These are phyloP conservation scores for Tuber melanosporum DNA, from an alignment of 495 filamentous ascomycete species.

Conservation along the genomic window DNA sequence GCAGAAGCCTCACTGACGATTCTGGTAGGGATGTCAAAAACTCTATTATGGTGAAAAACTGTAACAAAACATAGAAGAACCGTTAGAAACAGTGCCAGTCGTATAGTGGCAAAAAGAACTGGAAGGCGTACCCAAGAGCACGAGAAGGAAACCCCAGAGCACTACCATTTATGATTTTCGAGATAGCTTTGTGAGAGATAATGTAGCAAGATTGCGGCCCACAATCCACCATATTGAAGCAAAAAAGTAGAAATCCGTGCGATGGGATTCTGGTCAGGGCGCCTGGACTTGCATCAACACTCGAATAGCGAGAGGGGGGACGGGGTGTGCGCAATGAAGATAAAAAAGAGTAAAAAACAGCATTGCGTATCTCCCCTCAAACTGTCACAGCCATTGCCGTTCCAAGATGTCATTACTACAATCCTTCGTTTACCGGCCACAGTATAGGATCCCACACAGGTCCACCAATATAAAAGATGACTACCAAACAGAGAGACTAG, in stretches of 20 bases:
- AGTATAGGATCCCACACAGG: slow-evolving; percentile 29
- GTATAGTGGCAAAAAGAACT: background rate
- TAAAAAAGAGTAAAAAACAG: slow-evolving; percentile 1
- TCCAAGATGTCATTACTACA: slow-evolving; percentile 27
- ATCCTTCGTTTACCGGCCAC: slow-evolving; percentile 26
- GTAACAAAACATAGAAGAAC: background rate
- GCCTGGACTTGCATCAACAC: background rate
- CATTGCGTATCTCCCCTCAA: background rate
- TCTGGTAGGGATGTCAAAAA: background rate
- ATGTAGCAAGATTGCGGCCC: background rate
- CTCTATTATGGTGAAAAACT: background rate
- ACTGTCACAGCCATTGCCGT: slow-evolving; percentile 15
- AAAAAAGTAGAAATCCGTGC: background rate
- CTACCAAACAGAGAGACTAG: slow-evolving; percentile 27
- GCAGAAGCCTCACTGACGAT: background rate
- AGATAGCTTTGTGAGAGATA: background rate
- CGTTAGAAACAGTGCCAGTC: background rate
- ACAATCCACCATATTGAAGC: background rate
- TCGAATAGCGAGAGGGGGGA: background rate
- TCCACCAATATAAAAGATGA: slow-evolving; percentile 23
- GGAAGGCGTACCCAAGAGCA: background rate
- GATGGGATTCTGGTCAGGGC: background rate
- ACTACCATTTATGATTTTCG: background rate
- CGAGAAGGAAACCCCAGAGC: background rate
- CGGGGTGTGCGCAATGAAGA: background rate